Evolutionary conservation across 352 stramenopile species (phyloP), one percentile per base, ranked within the genome.

Genomic region (Peronospora tabacina): DNA sequence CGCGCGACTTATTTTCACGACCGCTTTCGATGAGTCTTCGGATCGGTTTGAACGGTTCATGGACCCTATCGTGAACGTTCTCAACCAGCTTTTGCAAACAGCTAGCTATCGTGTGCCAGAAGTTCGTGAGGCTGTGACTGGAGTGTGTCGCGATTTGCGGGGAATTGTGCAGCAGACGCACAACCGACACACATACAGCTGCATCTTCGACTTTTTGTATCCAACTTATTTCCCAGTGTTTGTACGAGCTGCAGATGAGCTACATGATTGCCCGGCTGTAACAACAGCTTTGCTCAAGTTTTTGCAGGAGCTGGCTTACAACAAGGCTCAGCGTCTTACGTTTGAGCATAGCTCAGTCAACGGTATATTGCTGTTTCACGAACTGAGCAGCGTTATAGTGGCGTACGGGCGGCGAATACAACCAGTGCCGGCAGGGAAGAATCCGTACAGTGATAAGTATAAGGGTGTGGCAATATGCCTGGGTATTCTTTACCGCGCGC

Each of bases 201-300:
- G 92, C 62, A 90, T 99, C 41, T 99, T 98, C 74, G 96, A 99
- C 29, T 76, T 97, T n/a, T 61, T 99, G 36, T 97, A 98, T 70
- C 96, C 96, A 5, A 82, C 84, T 2, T 96, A 98, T 68, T 95
- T 98, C 51, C 85, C 92, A 7, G 76, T 98, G 13, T 95, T 98
- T 44, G 78, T 95, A 9, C 89, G 93, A 34, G 91, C 96, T 44
- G 88, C 90, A 7, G 92, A 98, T 47, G 82, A 96, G 32, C 94
- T 97, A 76, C 97, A 87, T 61, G 80, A 95, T 55, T 85, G 95
- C 58, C 92, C 94, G 4, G 74, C 88, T 44, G 95, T 97, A 3
- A 98, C 95, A 47, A 98, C 95, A 29, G 93, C 94, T 53, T 72
- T 99, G 38, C 75, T 99, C 15, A 98, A 98, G 52, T 98, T 98